Evolutionary conservation across 73 alveolate genomes (phyloP).

Genomic region (Effrenium voratum): DNA sequence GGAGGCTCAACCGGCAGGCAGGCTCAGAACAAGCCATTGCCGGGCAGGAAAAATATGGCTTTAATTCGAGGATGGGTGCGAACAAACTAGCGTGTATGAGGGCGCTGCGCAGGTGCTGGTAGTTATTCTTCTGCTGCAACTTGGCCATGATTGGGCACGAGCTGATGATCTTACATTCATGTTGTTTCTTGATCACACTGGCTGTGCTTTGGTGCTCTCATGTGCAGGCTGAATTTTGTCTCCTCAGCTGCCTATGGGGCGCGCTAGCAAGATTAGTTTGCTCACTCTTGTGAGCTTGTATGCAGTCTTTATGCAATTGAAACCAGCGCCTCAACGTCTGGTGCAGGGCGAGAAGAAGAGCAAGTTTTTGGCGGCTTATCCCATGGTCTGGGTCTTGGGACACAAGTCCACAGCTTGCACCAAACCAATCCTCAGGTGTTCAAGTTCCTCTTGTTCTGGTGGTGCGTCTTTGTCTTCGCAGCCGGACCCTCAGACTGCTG

Average conservation of each 20-base stretch:
- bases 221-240: background rate
- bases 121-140: too few relatives aligned
- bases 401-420: background rate
- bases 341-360: conserved; percentile 68
- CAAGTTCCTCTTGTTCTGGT: conserved; percentile 50
- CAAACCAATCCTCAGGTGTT: conserved; percentile 16
- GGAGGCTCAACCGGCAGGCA: too few relatives aligned
- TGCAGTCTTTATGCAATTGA: background rate
- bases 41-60: too few relatives aligned
- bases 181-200: too few relatives aligned
- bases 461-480: conserved; percentile 71
- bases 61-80: too few relatives aligned
- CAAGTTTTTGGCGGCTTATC: conserved; percentile 58
- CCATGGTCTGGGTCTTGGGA: conserved; percentile 8
- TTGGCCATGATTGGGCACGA: too few relatives aligned
- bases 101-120: too few relatives aligned
- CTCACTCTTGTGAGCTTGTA: background rate
- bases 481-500: background rate
- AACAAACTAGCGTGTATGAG: too few relatives aligned
- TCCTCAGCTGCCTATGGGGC: conserved; percentile 45
- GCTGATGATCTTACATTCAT: too few relatives aligned
- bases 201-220: too few relatives aligned
- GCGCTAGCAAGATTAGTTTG: background rate
- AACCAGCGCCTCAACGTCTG: background rate
- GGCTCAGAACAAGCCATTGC: too few relatives aligned